A percentile compares a stretch with the other conserved stretches of the same genome.
Evolutionary conservation across 257 asterid species (phyloP).

Genomic region (Echium plantagineum): DNA sequence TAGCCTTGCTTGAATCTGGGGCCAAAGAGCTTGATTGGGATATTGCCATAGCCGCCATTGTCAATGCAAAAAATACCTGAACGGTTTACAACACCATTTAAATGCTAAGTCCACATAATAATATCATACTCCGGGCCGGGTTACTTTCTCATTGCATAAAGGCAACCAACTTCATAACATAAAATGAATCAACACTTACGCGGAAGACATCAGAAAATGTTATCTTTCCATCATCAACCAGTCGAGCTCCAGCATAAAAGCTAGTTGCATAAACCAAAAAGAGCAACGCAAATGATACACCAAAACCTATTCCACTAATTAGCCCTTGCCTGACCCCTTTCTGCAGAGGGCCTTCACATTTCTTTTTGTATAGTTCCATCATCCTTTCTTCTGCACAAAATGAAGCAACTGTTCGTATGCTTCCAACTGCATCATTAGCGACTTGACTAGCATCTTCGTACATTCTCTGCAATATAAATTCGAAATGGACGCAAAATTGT

Average conservation of each 20-base stretch:
- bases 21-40: conserved; percentile 75
- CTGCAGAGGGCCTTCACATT: conserved; percentile 64
- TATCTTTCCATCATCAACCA: conserved; percentile 53
- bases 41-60: conserved; percentile 76
- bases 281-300: conserved; percentile 44
- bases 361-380: conserved; percentile 50
- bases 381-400: conserved; percentile 84
- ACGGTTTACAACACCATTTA: conserved; percentile 1
- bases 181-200: conserved; percentile 24
- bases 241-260: conserved; percentile 85
- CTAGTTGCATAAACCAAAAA: conserved; percentile 69
- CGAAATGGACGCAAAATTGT: not conserved
- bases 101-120: not conserved
- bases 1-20: conserved; percentile 80
- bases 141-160: not conserved
- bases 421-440: conserved; percentile 81
- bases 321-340: conserved; percentile 64
- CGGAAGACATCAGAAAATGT: conserved; percentile 71
- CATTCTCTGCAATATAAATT: conserved; percentile 34
- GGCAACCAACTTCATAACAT: not conserved
- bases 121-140: no score
- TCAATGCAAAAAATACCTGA: conserved; percentile 85
- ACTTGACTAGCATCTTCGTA: conserved; percentile 89
- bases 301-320: conserved; percentile 67
- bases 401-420: conserved; percentile 80